Conservation (phyloP, 441 rosid genomes). For the Pelargonium citronellum region DNA sequence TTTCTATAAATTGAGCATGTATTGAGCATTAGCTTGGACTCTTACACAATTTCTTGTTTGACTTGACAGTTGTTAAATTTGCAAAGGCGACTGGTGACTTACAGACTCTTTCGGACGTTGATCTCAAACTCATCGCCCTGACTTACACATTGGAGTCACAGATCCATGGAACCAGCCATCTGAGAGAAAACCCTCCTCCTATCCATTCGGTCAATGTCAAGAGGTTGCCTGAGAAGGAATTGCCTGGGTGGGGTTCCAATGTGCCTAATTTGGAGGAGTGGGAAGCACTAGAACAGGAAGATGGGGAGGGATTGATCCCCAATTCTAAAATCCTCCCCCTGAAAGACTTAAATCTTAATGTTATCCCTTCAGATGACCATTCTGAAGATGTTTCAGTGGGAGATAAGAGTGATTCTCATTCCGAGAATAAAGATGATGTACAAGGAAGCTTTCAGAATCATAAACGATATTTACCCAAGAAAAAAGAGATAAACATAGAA, state of each 20-base stretch:
- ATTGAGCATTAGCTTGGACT: neutral
- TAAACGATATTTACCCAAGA: constrained; percentile 46
- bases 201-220: constrained; percentile 59
- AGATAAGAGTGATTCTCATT: constrained; percentile 30
- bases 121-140: constrained; percentile 72
- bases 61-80: constrained; percentile 56
- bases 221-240: constrained; percentile 77
- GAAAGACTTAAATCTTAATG: constrained; percentile 59
- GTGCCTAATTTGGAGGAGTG: constrained; percentile 84
- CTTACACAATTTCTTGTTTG: constrained; percentile 5
- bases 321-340: constrained; percentile 69
- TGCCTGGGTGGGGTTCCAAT: constrained; percentile 97
- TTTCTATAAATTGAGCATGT: neutral
- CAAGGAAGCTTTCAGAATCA: constrained; percentile 36
- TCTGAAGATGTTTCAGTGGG: constrained; percentile 43
- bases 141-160: constrained; percentile 74
- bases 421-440: constrained; percentile 43
- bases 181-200: constrained; percentile 74
- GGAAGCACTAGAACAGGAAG: constrained; percentile 68
- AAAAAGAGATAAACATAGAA: constrained; percentile 54
- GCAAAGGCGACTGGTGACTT: constrained; percentile 86
- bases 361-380: constrained; percentile 32
- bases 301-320: constrained; percentile 37
- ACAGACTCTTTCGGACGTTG: constrained; percentile 84
- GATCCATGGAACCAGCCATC: constrained; percentile 63